Evolutionary conservation across 768 basidiomycete species (phyloP), one percentile per base, ranked within the genome.

Genomic region (Harrya chromipes): DNA sequence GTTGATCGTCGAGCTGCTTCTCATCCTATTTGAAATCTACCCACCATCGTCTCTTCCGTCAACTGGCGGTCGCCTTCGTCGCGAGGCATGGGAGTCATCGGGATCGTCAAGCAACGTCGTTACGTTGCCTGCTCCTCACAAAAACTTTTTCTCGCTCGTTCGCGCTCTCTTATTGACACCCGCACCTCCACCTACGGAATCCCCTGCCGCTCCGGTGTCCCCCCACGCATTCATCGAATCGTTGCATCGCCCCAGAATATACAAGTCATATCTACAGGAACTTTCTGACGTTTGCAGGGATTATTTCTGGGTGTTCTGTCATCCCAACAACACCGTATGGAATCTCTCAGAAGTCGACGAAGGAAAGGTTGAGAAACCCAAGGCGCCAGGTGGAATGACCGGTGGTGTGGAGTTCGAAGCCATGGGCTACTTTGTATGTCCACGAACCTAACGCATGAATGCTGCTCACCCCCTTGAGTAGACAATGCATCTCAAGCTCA

Each of bases 361-460:
- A 63, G 79, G 72, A 2, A 80, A 81, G 52, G 91, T 92, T 4
- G 94, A 97, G 70, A 88, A 85, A 62, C 93, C 93, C 13, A 78
- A 88, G 49, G 95, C 97, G 12, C 97, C 97, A 3, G 92, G 94
- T 6, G 95, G 97, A 14, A 97, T 98, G 85, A 97, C 97, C 0
- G 97, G 95, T 6, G 97, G 97, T 6, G 97, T 99, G 12, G 97
- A 99, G 63, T 94, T 86, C 63, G 97, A 99, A 71, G 95, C 95
- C 4, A 95, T 97, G 84, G 79, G 80, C 14, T 98, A 97, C 68
- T 83, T 94, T 61, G 95, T 98, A 60, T 56, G 90, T 73, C 37
- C n/a, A 46, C 4, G 20, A 29, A 14, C 24, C 17, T 49, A 24
- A 36, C 47, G 27, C 36, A 33, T 36, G 33, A 34, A 38, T 17